These are phyloP conservation scores for Urochloa ruziziensis DNA, from an alignment of 176 grass and related monocot genomes.

Conservation along the genomic window DNA sequence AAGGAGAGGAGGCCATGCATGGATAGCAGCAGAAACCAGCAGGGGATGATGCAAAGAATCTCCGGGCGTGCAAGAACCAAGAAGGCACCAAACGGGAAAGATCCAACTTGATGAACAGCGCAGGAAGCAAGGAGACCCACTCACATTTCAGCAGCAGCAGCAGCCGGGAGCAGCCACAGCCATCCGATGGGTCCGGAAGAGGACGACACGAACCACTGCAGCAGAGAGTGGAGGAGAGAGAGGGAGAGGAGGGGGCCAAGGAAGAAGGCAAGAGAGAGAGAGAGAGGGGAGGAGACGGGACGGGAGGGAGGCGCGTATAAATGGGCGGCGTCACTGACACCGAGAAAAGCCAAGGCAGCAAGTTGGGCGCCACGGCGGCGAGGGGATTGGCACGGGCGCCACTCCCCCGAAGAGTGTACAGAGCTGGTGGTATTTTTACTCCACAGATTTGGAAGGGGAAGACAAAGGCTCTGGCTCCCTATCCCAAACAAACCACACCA, in stretches of 20 bases:
- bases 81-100: slow-evolving; percentile 28
- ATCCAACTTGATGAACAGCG: slow-evolving; percentile 12
- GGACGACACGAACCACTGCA: background rate
- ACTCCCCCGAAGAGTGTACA: no score
- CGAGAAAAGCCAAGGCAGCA: background rate
- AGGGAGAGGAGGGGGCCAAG: no score
- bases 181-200: background rate
- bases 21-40: background rate
- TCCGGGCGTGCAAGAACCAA: background rate
- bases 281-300: no score
- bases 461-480: no score
- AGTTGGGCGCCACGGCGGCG: no score
- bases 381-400: no score
- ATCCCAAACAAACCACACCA: no score
- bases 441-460: no score
- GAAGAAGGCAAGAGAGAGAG: no score
- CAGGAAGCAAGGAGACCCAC: slow-evolving; percentile 5
- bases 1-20: background rate
- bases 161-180: background rate
- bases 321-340: background rate
- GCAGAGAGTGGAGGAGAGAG: no score
- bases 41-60: slow-evolving; percentile 20
- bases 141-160: slow-evolving; percentile 42
- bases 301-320: no score
- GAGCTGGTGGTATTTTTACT: no score